Percentiles rank a stretch among this genome's conserved stretches.
phyloP scores from a whole-genome alignment of 1,139 yeast genomes.

The Eremothecium cymbalariae region DNA sequence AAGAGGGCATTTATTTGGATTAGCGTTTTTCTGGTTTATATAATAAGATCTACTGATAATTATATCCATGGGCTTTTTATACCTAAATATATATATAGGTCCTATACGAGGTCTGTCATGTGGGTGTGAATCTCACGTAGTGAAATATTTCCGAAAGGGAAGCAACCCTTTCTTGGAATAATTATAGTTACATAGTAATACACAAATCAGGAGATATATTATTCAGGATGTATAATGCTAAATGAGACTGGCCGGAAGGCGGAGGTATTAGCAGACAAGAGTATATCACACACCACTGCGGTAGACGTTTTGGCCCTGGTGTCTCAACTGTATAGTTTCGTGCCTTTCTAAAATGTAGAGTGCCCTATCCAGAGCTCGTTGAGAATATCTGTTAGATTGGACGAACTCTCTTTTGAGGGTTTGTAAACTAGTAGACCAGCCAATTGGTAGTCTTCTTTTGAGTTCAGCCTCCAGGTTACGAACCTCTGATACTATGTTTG shows the following conservation, averaged over 20 bases:
- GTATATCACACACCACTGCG: slow-evolving; percentile 59
- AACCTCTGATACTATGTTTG: slow-evolving; percentile 59
- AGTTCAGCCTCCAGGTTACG: slow-evolving; percentile 74
- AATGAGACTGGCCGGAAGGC: background rate
- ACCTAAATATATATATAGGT: too few species aligned
- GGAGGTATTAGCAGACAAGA: background rate
- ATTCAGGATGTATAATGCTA: slow-evolving; percentile 3
- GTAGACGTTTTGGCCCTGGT: slow-evolving; percentile 78
- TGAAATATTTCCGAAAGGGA: too few species aligned
- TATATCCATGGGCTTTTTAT: too few species aligned
- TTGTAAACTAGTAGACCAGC: slow-evolving; percentile 89
- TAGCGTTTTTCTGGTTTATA: too few species aligned
- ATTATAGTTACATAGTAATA: background rate
- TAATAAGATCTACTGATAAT: too few species aligned
- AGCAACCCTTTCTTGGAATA: too few species aligned
- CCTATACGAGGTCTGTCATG: too few species aligned
- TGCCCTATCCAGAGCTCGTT: slow-evolving; percentile 77
- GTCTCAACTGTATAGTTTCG: slow-evolving; percentile 78
- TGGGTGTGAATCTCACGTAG: too few species aligned
- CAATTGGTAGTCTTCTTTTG: slow-evolving; percentile 86
- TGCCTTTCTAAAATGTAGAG: slow-evolving; percentile 74
- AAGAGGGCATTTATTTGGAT: too few species aligned
- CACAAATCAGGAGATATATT: background rate
- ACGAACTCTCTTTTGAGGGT: slow-evolving; percentile 82
- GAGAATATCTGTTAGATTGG: slow-evolving; percentile 55